Conservation (phyloP, 2,329 filamentous ascomycete species). For the Penicillium sclerotigenum region DNA sequence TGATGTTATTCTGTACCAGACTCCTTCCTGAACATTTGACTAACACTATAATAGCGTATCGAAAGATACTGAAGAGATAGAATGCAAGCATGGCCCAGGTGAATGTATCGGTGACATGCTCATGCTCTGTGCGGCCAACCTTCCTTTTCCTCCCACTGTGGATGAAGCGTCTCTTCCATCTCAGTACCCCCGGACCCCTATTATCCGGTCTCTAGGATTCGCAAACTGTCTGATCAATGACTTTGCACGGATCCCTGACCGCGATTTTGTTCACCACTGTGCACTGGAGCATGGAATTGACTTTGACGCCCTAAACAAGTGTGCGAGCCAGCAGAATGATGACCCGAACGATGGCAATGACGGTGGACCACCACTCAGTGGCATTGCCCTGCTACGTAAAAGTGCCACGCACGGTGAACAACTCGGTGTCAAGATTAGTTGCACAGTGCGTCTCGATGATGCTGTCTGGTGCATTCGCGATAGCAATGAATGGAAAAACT, state of each 20-base stretch:
- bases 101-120: conserved; percentile 95
- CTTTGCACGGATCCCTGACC: conserved; percentile 73
- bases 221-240: conserved; percentile 81
- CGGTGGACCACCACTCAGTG: conserved; percentile 58
- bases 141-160: conserved; percentile 45
- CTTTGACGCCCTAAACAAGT: conserved; percentile 76
- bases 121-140: conserved; percentile 79
- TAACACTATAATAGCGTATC: conserved; percentile 48
- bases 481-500: conserved; percentile 73
- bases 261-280: conserved; percentile 77
- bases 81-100: conserved; percentile 81
- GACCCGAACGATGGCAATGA: conserved; percentile 56
- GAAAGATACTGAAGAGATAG: conserved; percentile 74
- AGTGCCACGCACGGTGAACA: conserved; percentile 53
- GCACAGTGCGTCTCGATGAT: conserved; percentile 74
- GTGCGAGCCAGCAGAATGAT: conserved; percentile 73
- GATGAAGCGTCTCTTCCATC: conserved; percentile 18
- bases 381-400: conserved; percentile 44
- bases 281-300: conserved; percentile 87
- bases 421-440: conserved; percentile 67
- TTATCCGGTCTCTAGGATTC: conserved; percentile 87
- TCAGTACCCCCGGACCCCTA: conserved; percentile 65
- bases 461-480: conserved; percentile 83
- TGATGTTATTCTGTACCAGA: not conserved
- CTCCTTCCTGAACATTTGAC: not conserved